Evolutionary conservation across 2,329 filamentous ascomycete genomes (phyloP).

Genomic region (Cadophora sp.): DNA sequence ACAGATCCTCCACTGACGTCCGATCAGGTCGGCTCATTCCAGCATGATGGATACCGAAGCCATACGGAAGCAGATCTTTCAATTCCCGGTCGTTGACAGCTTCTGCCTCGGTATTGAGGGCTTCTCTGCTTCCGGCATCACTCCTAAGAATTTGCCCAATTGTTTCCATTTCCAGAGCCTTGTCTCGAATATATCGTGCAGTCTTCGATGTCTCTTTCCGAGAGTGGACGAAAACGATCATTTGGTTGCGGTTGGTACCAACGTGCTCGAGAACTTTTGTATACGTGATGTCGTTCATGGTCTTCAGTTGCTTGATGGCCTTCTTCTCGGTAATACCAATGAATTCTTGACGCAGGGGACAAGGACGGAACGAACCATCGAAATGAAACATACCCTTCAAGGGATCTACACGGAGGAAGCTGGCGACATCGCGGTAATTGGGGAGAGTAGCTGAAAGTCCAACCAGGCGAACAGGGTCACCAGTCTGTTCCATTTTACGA

Average conservation of each 20-base stretch:
- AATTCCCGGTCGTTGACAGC: constrained; percentile 84
- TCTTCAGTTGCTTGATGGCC: constrained; percentile 97
- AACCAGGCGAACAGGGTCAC: constrained; percentile 88
- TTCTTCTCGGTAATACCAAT: constrained; percentile 98
- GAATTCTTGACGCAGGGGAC: constrained; percentile 94
- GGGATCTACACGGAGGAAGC: constrained; percentile 88
- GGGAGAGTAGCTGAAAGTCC: constrained; percentile 94
- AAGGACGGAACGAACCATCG: constrained; percentile 91
- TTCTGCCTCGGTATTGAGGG: constrained; percentile 83
- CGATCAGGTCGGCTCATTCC: constrained; percentile 97
- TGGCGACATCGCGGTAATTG: constrained; percentile 95
- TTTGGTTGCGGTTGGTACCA: constrained; percentile 90
- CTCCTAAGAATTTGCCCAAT: constrained; percentile 94
- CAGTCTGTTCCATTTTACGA: constrained; percentile 90
- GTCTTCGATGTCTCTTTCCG: constrained; percentile 98
- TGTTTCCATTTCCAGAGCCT: constrained; percentile 94
- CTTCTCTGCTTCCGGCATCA: constrained; percentile 89
- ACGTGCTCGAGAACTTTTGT: constrained; percentile 97
- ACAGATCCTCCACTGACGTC: constrained; percentile 93
- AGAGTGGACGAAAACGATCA: constrained; percentile 99
- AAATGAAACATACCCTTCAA: constrained; percentile 93
- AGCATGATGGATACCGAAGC: constrained; percentile 97
- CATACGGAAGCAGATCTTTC: constrained; percentile 94
- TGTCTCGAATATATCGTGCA: constrained; percentile 93
- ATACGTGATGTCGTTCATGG: constrained; percentile 99